A percentile compares a stretch with the other conserved stretches of the same genome.
Evolutionary conservation across 305 asterid genomes (phyloP).

Genomic region (Rubia tinctorum): DNA sequence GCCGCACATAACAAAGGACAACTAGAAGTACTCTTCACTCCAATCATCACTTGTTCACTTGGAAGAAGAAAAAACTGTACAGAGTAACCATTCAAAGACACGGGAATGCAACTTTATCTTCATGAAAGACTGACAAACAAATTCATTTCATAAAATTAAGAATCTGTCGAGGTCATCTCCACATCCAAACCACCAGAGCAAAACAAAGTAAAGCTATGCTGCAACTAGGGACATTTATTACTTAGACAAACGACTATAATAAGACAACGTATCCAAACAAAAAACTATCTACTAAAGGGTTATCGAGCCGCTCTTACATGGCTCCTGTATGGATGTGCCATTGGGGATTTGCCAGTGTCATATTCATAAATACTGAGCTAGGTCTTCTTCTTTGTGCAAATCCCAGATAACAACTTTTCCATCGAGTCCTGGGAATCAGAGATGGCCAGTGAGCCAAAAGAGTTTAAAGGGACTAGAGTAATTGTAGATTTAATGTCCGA

Average conservation of each 20-base stretch:
- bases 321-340: not conserved
- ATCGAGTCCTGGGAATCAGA: constrained; percentile 51
- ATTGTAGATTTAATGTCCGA: constrained; percentile 5
- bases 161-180: not conserved
- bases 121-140: not conserved
- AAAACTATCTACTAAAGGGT: not conserved
- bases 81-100: not conserved
- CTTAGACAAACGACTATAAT: constrained; percentile 1
- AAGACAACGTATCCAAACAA: not conserved
- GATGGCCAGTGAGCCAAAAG: not conserved
- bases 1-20: not conserved
- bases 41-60: not conserved
- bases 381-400: constrained; percentile 62
- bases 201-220: not conserved
- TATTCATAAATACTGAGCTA: constrained; percentile 41
- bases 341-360: constrained; percentile 9
- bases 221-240: not conserved
- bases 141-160: not conserved
- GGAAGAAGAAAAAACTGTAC: not conserved
- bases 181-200: not conserved
- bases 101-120: not conserved
- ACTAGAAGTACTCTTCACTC: not conserved
- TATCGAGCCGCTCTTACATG: not conserved
- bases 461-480: not conserved
- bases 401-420: constrained; percentile 90